Base-by-base conservation (phyloP, 2,329 filamentous ascomycete genomes). In the Nigrospora sphaerica region DNA sequence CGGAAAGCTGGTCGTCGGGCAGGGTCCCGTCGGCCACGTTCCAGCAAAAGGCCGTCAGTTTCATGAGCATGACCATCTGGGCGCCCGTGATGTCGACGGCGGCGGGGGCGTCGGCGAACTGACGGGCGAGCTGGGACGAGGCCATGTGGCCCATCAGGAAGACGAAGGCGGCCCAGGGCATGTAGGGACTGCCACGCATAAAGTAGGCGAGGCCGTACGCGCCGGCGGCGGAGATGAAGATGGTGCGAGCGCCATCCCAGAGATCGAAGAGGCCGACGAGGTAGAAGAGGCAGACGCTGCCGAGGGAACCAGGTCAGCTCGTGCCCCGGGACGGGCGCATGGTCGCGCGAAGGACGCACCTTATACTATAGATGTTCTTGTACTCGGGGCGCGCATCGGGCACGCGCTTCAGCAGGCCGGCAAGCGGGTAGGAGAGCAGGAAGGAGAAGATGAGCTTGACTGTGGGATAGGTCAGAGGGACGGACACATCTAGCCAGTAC, bases 11-110 rank as follows among this genome's bases (percentile, higher is more conserved):
- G 38, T 85, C 77, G 16, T 85, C 81, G 3, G 88, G 83, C 17
- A 95, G 75, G 48, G 85, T 82, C 17, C 93, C 95, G 64, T 98
- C 93, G 58, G 93, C 90, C 10, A 97, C 85, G 62, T 97, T 97
- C 93, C 93, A 98, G 70, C 89, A 95, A 62, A 98, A 98, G 6
- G 92, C 87, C 18, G 84, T 89, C 33, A 98, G 80, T 67, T 98
- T 98, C 89, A 98, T 98, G 52, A 97, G 85, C 56, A 97, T 70
- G 32, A 98, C 93, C 93, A 98, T 98, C 66, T 98, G 93, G 1
- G 92, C 90, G 36, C 86, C 91, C 0, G 92, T 96, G 55, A 98
- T 91, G 63, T 98, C 93, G 49, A 95, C 75, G 2, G 71, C 67
- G 35, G 78, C 74, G 0, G 87, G 80, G 50, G 81, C 75, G 55